Base-by-base conservation (phyloP, 441 rosid genomes). In the Pelargonium fulgidum region DNA sequence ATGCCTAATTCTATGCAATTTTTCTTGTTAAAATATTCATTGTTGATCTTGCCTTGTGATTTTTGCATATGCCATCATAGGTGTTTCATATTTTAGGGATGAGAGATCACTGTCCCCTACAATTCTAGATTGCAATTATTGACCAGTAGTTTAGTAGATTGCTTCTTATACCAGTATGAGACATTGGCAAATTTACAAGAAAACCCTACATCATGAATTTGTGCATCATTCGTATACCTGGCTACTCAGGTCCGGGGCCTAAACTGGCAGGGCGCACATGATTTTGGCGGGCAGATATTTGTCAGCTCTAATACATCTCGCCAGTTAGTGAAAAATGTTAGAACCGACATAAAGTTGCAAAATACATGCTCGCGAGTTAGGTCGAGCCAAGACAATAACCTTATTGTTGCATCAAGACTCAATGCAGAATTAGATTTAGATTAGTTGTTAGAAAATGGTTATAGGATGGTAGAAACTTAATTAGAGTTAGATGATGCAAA, bases 51-150 rank as follows among this genome's bases (percentile, higher is more conserved):
- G 54, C 54, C 54, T 47, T 47, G 36, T 29, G 42, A n/a, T 68
- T 19, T 62, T 22, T 71, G 58, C 26, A 64, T 39, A 58, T 24
- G 50, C 10, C 12, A 44, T 33, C 24, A 65, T 42, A 65, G 67
- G 41, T 62, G 4, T 65, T 50, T 61, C 16, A 48, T 48, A 72
- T 70, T 72, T 75, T 70, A 65, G 67, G 71, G 78, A 70, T 78
- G 74, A 71, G 16, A 66, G 24, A 80, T 80, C 83, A 16, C 78
- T 64, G 41, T 79, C 79, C 69, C 41, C 2, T 68, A 65, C 68
- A 72, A 72, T 68, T 68, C 72, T 66, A 69, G 59, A 76, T 72
- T 70, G 73, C 80, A 83, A 83, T 85, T 79, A 81, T 79, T 83
- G 82, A 26, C 17, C 73, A 64, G 67, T 48, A 48, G 56, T 3